These are phyloP conservation scores for Epichloe hybrida DNA, from an alignment of 2,329 filamentous ascomycete genomes.

Conservation along the genomic window DNA sequence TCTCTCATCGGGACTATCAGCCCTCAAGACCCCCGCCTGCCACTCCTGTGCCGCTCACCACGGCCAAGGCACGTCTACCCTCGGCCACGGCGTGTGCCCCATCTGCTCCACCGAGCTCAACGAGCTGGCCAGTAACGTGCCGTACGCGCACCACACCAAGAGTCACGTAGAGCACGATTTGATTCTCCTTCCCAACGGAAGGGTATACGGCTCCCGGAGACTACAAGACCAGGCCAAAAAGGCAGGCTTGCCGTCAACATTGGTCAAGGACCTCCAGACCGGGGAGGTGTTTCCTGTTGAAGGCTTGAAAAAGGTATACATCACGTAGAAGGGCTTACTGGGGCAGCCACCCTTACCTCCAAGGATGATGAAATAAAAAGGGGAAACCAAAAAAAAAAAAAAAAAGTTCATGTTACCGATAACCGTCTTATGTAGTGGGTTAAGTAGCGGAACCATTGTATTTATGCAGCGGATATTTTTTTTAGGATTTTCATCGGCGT, in stretches of 20 bases:
- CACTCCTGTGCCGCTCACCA: constrained; percentile 49
- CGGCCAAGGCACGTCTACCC: constrained; percentile 22
- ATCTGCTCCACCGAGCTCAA: constrained; percentile 96
- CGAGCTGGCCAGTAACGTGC: constrained; percentile 73
- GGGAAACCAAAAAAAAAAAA: too few species aligned
- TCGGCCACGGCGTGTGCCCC: constrained; percentile 70
- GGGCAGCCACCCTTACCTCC: too few species aligned
- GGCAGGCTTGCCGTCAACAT: constrained; percentile 50
- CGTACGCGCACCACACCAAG: constrained; percentile 90
- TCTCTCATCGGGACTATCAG: constrained; percentile 78
- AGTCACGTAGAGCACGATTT: constrained; percentile 83
- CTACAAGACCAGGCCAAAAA: constrained; percentile 69
- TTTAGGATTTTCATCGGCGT: background rate
- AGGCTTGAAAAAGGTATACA: constrained; percentile 81
- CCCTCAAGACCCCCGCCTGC: constrained; percentile 89
- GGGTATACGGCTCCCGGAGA: constrained; percentile 67
- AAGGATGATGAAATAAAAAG: background rate
- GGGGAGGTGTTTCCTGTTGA: constrained; percentile 50
- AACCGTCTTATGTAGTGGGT: too few species aligned
- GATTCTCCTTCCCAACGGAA: constrained; percentile 72
- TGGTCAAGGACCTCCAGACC: constrained; percentile 67
- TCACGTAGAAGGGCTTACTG: constrained; percentile 44
- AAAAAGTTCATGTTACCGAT: background rate
- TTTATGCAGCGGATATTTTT: background rate
- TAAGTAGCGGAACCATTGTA: too few species aligned